Evolutionary conservation across 805 yeast genomes (phyloP).

Genomic region (Cyberlindnera nakhonratchasimensis): DNA sequence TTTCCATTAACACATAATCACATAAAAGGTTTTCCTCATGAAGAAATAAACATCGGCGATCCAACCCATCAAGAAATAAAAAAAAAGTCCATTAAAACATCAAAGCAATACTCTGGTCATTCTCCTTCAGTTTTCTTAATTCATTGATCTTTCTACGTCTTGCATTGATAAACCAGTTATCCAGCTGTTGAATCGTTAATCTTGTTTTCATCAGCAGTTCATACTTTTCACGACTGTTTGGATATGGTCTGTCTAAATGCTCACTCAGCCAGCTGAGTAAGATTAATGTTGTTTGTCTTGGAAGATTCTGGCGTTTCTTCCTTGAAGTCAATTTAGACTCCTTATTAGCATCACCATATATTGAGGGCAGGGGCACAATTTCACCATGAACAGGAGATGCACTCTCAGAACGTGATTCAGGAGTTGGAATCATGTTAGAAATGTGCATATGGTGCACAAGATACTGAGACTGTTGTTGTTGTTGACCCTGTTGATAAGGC

Average conservation of each 20-base stretch:
- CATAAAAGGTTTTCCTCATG: neutral
- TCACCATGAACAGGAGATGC: slow-evolving; percentile 9
- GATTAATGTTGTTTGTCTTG: slow-evolving; percentile 70
- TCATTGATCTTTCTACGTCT: slow-evolving; percentile 62
- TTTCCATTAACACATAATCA: slow-evolving; percentile 1
- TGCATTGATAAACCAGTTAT: slow-evolving; percentile 88
- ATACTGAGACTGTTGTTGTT: slow-evolving; percentile 3
- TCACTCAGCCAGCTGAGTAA: slow-evolving; percentile 69
- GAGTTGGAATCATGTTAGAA: slow-evolving; percentile 11
- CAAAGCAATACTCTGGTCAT: slow-evolving; percentile 27
- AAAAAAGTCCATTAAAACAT: slow-evolving; percentile 29
- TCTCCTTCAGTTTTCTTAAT: slow-evolving; percentile 26
- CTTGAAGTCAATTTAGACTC: slow-evolving; percentile 19
- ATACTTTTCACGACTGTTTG: slow-evolving; percentile 72
- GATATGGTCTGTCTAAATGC: slow-evolving; percentile 79
- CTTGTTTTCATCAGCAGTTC: slow-evolving; percentile 70
- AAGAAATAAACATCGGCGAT: neutral
- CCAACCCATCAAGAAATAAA: neutral
- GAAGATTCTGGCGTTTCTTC: slow-evolving; percentile 66
- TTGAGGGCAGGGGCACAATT: neutral
- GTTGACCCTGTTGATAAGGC: slow-evolving; percentile 6
- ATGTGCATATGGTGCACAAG: slow-evolving; percentile 6
- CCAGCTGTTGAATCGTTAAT: slow-evolving; percentile 72
- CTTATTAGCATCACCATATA: slow-evolving; percentile 6
- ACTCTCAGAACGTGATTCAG: slow-evolving; percentile 17